phyloP scores from a whole-genome alignment of 2,329 filamentous ascomycete genomes.

The Capronia epimyces region DNA sequence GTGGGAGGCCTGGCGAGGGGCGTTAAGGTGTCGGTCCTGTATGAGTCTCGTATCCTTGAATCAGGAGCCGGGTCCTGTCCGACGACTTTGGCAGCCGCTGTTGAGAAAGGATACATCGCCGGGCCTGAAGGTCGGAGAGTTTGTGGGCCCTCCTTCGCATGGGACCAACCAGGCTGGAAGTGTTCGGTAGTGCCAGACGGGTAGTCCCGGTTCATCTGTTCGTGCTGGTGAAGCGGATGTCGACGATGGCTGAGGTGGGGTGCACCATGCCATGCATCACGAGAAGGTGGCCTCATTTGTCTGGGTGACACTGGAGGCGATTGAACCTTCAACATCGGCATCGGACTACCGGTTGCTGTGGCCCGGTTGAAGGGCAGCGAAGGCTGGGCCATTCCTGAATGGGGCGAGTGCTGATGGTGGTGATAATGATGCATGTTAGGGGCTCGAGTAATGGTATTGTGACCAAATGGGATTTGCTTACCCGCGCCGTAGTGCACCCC shows the following conservation, averaged over 20 bases:
- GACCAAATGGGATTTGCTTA: slow-evolving; percentile 1
- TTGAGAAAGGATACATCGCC: slow-evolving; percentile 27
- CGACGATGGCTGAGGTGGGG: not conserved
- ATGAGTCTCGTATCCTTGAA: slow-evolving; percentile 28
- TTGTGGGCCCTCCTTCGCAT: slow-evolving; percentile 14
- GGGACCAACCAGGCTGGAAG: slow-evolving; percentile 29
- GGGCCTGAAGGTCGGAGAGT: slow-evolving; percentile 3
- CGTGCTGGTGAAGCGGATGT: slow-evolving; percentile 6
- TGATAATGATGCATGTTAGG: not conserved
- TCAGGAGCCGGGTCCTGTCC: slow-evolving; percentile 26
- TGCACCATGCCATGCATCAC: slow-evolving; percentile 9
- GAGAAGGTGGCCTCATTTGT: slow-evolving; percentile 6
- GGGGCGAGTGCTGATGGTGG: not conserved
- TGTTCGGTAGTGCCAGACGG: slow-evolving; percentile 17
- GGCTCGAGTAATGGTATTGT: not conserved
- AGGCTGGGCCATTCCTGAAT: slow-evolving; percentile 1
- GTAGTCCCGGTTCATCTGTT: slow-evolving; percentile 3
- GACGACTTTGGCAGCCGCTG: slow-evolving; percentile 26
- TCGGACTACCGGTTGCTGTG: slow-evolving; percentile 28
- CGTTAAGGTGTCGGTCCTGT: slow-evolving; percentile 29
- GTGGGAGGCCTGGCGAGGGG: slow-evolving; percentile 25
- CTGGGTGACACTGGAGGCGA: slow-evolving; percentile 6
- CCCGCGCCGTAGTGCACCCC: slow-evolving; percentile 11
- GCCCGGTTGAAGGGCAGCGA: slow-evolving; percentile 19
- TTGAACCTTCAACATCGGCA: slow-evolving; percentile 22